Base-by-base conservation (phyloP, 768 basidiomycete species). In the Termitomyces bulborhizus region DNA sequence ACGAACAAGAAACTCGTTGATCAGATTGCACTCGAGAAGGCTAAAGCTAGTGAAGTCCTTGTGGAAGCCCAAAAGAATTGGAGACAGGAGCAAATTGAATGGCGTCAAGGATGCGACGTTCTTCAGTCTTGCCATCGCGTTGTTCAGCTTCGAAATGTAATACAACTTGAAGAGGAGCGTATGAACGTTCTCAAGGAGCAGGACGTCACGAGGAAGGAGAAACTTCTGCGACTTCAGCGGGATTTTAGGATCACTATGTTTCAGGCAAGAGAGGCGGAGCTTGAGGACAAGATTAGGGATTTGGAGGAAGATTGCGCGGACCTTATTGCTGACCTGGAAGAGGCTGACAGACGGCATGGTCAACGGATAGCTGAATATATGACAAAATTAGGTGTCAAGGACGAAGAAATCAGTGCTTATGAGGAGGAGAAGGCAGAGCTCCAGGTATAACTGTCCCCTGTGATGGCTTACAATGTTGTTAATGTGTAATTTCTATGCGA, bases 191-290 rank as follows among this genome's bases (percentile, higher is more conserved):
- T 85, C 39, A 78, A 76, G 48, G 80, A 82, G 66, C 79, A 77
- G 68, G 81, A 84, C 44, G 66, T 69, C 15, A 67, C 75, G 45
- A 73, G 86, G 59, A 69, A 69, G 58, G 86, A 88, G 70, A 83
- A 80, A 51, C 61, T 88, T 34, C 74, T 79, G 49, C 68, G 79
- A 44, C 59, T 86, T 37, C 83, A 85, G 63, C 72, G 87, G 54
- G 88, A 92, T 56, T 81, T 74, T 62, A 79, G 80, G 64, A 77
- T 90, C 50, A 80, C 76, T n/a, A 76, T 82, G 68, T 90, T 87
- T 62, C 83, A 85, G 66, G 75, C 75, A 18, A 74, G 75, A 48
- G 88, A 89, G 60, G 71, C 73, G 13, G 84, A 84, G 59, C 68
- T 88, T 45, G 83, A 87, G 61, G 65, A 69, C 41, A 76, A 73